Evolutionary conservation across 371 early-diverging fungal genomes (phyloP), one percentile per base, ranked within the genome.

Genomic region (Rhizomucor pusillus): DNA sequence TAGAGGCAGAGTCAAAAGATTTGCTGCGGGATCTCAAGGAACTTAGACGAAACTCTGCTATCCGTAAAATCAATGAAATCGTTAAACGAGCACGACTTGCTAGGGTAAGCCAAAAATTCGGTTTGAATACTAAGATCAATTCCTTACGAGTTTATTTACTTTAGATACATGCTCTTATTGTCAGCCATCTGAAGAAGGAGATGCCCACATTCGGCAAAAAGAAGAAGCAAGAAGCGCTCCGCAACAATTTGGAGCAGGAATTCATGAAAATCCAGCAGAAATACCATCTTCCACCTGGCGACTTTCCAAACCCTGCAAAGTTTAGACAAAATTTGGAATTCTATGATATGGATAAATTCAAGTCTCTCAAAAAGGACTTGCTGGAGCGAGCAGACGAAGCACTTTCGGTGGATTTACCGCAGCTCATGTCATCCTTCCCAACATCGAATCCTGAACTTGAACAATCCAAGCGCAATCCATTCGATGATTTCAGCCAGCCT

Each of bases 11-110:
- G 71, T 87, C 89, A 52, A 77, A 77, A 43, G 93, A 94, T 62
- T 62, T 94, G 36, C 59, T 94, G 46, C 70, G 77, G 22, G 92
- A 91, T 65, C 66, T 94, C 9, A 81, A 82, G 49, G 79, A 81
- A 29, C 67, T 94, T 29, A 88, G 95, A 22, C 72, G 87, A 49
- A 93, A 91, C 63, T 88, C 94, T 1, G 85, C 90, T n/a, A 79
- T 93, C 44, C 82, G 94, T n/a, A 89, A 91, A 39, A 81, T 94
- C 39, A 94, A 94, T 64, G 93, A 94, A 56, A 91, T 94, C 52
- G 92, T 94, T 39, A 94, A 94, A 65, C 79, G 94, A 13, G 88
- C 93, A 2, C 77, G 91, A 14, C 64, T 90, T 50, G 93, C 93
- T n/a, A 77, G 75, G 20, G 84, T 83, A 54, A 51, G 48, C 53